Evolutionary conservation across 768 basidiomycete species (phyloP), one percentile per base, ranked within the genome.

Genomic region (Vishniacozyma victoriae): DNA sequence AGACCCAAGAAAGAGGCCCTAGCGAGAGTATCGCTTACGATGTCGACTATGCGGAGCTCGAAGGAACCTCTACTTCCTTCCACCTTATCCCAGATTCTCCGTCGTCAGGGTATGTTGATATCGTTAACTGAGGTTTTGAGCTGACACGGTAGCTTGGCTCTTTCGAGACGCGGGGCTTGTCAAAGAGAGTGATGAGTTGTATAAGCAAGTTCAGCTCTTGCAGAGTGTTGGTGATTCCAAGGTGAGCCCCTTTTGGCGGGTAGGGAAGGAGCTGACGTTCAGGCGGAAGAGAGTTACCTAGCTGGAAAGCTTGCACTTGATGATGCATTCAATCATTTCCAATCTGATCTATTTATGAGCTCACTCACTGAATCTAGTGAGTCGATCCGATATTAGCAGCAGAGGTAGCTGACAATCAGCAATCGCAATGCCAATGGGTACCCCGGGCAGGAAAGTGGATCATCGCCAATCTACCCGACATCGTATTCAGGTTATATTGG

Each of bases 291-390:
- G 62, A 79, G 80, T 57, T 77, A 79, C 3, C 73, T 95, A 0
- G 77, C 87, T 63, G 91, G 84, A 0, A 83, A 80, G 55, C 73
- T 93, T n/a, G 82, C 82, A 0, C 72, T 96, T 23, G 81, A 86
- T 44, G 79, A 83, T 22, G 85, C 85, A 1, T 83, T 91, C 57
- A 78, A 78, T 29, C 82, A 81, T 5, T 88, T 93, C 75, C 80
- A 80, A 25, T 78, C 81, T 0, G 91, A 96, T 65, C 86, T 95
- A 75, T 86, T 91, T 67, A 75, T 95, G 49, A 90, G 84, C 62
- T 91, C 91, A 15, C 74, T 96, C 19, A 79, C 84, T 0, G 93
- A 97, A 67, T 93, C 93, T 1, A 83, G 91, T 93, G 60, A 27
- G 87, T 74, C 16, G 12, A 40, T 39, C 35, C 35, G 49, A 23